Base-by-base conservation (phyloP, 805 yeast genomes). In the Nakazawaea wickerhamii region DNA sequence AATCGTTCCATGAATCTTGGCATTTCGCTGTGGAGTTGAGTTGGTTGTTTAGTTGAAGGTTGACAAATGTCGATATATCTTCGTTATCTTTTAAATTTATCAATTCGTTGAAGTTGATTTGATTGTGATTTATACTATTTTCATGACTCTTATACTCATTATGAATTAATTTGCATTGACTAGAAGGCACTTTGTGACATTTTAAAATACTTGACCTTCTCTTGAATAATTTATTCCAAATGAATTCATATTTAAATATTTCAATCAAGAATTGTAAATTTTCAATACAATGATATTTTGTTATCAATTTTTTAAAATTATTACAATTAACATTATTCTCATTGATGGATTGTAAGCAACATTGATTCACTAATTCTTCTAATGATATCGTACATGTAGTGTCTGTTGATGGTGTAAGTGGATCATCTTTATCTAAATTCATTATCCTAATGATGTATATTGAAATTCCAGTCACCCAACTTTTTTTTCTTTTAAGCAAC, bases 161-260 rank as follows among this genome's bases (percentile, higher is more conserved):
- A n/a, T n/a, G n/a, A n/a, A n/a, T n/a, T n/a, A n/a, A n/a, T n/a
- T n/a, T n/a, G n/a, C n/a, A n/a, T n/a, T n/a, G n/a, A n/a, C n/a
- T n/a, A n/a, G n/a, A n/a, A n/a, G n/a, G n/a, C n/a, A n/a, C n/a
- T 8, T 30, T 41, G 18, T 56, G 54, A 39, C 63, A 58, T 43
- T 57, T 59, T 36, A 60, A 43, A 4, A 59, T 54, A 6, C 62
- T 57, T 15, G 55, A 55, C 35, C 59, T 53, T 35, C 61, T 51
- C 36, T 59, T 56, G 50, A 58, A 60, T 6, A 55, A 44, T 34
- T 48, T 45, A 43, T 67, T 70, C 61, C 67, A 68, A 40, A 59
- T 60, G 52, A 65, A 60, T 48, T 73, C 76, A 52, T 73, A 73
- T 38, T 64, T 66, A 52, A 54, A 70, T 14, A 71, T 69, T 43